phyloP scores from a whole-genome alignment of 2,329 filamentous ascomycete species.

The Aspergillus quadricinctus region DNA sequence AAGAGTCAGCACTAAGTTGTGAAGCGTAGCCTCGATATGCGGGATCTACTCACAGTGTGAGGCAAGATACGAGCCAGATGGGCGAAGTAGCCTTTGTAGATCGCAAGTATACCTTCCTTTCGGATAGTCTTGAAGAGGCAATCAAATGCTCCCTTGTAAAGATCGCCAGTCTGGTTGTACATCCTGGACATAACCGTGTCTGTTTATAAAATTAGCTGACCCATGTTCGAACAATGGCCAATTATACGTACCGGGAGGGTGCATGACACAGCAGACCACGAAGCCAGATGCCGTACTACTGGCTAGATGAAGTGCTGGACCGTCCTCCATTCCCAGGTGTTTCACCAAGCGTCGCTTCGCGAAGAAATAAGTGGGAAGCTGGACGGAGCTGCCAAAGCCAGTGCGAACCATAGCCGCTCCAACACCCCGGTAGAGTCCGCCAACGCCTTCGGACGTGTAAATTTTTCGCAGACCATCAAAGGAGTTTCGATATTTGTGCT shows the following conservation, averaged over 20 bases:
- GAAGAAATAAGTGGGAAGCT: conserved; percentile 97
- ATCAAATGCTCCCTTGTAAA: conserved; percentile 92
- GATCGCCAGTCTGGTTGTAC: conserved; percentile 97
- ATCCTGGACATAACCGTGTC: conserved; percentile 98
- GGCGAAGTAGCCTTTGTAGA: conserved; percentile 97
- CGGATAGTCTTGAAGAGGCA: conserved; percentile 86
- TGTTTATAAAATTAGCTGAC: conserved; percentile 22
- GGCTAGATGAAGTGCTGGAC: conserved; percentile 78
- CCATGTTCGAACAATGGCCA: not conserved
- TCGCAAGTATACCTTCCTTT: conserved; percentile 84
- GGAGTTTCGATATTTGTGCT: conserved; percentile 86
- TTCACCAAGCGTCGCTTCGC: conserved; percentile 80
- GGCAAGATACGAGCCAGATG: conserved; percentile 91
- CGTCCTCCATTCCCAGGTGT: conserved; percentile 86
- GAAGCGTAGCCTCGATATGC: not conserved
- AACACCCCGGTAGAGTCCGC: conserved; percentile 84
- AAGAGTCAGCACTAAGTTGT: conserved; percentile 16
- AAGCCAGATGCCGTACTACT: conserved; percentile 90
- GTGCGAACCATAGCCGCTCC: conserved; percentile 93
- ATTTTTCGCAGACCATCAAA: conserved; percentile 79
- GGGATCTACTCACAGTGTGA: conserved; percentile 61
- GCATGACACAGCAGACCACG: conserved; percentile 96
- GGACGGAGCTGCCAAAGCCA: conserved; percentile 91
- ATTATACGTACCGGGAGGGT: conserved; percentile 69
- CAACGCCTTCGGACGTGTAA: conserved; percentile 68